Conservation (phyloP, 1,284 basidiomycete genomes). For the Microbotryomycetes sp. region DNA sequence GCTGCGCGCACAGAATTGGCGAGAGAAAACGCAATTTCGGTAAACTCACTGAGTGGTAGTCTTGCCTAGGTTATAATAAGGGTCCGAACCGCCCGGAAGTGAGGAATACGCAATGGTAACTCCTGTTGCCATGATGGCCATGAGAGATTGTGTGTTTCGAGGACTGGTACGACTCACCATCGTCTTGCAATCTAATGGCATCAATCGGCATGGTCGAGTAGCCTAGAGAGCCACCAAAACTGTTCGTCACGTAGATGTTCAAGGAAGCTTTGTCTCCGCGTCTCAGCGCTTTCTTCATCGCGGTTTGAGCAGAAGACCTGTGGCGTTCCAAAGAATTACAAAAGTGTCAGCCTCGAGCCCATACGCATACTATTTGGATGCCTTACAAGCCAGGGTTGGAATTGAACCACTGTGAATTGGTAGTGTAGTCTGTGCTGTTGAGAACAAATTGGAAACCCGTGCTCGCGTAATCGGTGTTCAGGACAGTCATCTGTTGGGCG, state of each 20-base stretch:
- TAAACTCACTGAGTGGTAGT: constrained; percentile 55
- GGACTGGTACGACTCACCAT: too few species aligned
- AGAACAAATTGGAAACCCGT: constrained; percentile 48
- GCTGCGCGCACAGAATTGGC: too few species aligned
- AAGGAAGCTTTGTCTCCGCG: constrained; percentile 45
- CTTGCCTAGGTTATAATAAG: constrained; percentile 49
- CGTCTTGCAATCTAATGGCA: constrained; percentile 36
- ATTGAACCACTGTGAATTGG: constrained; percentile 51
- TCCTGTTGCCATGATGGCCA: too few species aligned
- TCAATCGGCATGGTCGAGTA: constrained; percentile 50
- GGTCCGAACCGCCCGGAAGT: constrained; percentile 48
- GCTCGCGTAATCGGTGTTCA: constrained; percentile 48
- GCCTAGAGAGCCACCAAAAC: constrained; percentile 45
- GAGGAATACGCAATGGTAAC: constrained; percentile 50
- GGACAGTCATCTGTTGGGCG: constrained; percentile 40
- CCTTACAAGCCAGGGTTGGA: constrained; percentile 44
- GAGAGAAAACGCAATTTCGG: too few species aligned
- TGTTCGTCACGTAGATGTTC: constrained; percentile 48
- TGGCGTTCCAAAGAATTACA: too few species aligned
- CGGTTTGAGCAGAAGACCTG: too few species aligned
- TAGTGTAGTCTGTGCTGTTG: constrained; percentile 46
- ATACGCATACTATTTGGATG: too few species aligned
- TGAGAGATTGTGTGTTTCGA: too few species aligned
- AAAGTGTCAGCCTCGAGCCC: too few species aligned
- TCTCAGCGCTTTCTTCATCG: constrained; percentile 50